Conservation (phyloP, 176 grass and related monocot genomes). For the Zea mays region Zm-B73-REFERENCE-NAM-5.0 NC_050102.1:180830001-180830500, state of each 20-base stretch:
- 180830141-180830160: conserved; percentile 7
- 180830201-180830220: conserved; percentile 23
- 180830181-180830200: conserved; percentile 38
- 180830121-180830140: conserved; percentile 26
- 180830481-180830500: conserved; percentile 8
- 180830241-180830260: conserved; percentile 35
- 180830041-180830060: conserved; percentile 9
- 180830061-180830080: conserved; percentile 6
- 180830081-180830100: not conserved
- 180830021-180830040: conserved; percentile 24
- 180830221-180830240: conserved; percentile 9
- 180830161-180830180: conserved; percentile 13
- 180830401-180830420: conserved; percentile 92
- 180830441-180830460: conserved; percentile 99
- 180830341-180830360: conserved; percentile 98
- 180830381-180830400: conserved; percentile 94
- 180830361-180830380: conserved; percentile 93
- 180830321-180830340: conserved; percentile 88
- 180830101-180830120: conserved; percentile 20
- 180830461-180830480: conserved; percentile 64
- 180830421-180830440: conserved; percentile 87
- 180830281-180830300: conserved; percentile 95
- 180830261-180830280: conserved; percentile 77
- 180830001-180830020: conserved; percentile 51
- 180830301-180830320: conserved; percentile 88